Conservation (phyloP, 352 stramenopile species). For the Globisporangium viniferum region DNA sequence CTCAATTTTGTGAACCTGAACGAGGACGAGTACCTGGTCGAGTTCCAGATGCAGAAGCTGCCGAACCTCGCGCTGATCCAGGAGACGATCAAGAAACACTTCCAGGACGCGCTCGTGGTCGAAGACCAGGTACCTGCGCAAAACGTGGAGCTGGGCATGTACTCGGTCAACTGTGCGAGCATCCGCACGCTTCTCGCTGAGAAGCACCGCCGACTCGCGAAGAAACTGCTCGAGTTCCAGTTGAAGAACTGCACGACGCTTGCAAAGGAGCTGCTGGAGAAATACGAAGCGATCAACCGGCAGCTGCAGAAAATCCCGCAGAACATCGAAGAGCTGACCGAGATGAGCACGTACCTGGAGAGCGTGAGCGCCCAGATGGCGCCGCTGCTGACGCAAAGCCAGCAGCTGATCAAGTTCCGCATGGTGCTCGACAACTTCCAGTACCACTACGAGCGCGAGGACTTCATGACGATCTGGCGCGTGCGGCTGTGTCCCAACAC, state of each 20-base stretch:
- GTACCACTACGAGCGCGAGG: conserved; percentile 82
- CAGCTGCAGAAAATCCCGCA: conserved; percentile 84
- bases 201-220: conserved; percentile 67
- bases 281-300: conserved; percentile 81
- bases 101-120: conserved; percentile 48
- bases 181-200: conserved; percentile 72
- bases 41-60: conserved; percentile 74
- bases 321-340: conserved; percentile 91
- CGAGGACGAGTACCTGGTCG: conserved; percentile 76
- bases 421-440: conserved; percentile 77
- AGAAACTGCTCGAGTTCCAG: conserved; percentile 76
- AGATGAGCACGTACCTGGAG: conserved; percentile 86
- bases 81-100: conserved; percentile 76
- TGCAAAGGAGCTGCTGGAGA: conserved; percentile 72
- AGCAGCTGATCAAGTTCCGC: conserved; percentile 79
- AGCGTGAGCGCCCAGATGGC: conserved; percentile 58
- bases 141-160: conserved; percentile 81
- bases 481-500: conserved; percentile 86
- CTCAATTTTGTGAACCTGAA: conserved; percentile 90
- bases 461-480: conserved; percentile 90
- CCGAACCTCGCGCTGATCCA: conserved; percentile 68
- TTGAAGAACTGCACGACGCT: conserved; percentile 72
- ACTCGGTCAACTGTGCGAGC: conserved; percentile 71
- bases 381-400: conserved; percentile 64
- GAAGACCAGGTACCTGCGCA: conserved; percentile 57